These are phyloP conservation scores for Phytopythium montanum DNA, from an alignment of 352 stramenopile genomes.

Conservation along the genomic window DNA sequence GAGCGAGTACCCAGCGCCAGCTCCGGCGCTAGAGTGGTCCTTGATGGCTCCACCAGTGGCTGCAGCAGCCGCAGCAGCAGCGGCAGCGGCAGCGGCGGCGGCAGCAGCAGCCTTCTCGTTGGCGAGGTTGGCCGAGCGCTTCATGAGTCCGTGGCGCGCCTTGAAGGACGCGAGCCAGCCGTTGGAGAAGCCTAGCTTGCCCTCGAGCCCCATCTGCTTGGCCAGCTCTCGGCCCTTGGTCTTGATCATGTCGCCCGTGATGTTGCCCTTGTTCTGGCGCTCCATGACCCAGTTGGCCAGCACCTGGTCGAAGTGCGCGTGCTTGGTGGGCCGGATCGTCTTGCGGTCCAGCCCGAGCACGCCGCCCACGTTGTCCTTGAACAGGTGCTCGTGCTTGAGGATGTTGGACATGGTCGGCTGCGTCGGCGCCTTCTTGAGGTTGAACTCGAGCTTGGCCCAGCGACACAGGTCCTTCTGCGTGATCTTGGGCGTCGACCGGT, in stretches of 20 bases:
- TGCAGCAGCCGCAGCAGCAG: not conserved
- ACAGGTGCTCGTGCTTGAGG: constrained; percentile 85
- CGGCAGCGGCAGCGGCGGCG: not conserved
- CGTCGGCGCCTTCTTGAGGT: constrained; percentile 76
- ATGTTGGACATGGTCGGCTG: constrained; percentile 83
- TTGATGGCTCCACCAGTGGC: constrained; percentile 9
- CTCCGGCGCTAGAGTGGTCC: constrained; percentile 9
- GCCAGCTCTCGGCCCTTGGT: constrained; percentile 74
- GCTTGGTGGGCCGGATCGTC: constrained; percentile 75
- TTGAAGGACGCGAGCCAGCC: constrained; percentile 86
- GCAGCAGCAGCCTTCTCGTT: constrained; percentile 25
- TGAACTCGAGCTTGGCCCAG: constrained; percentile 89
- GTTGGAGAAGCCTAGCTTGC: constrained; percentile 84
- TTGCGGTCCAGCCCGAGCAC: constrained; percentile 76
- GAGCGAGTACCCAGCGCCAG: constrained; percentile 20
- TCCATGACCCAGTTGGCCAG: constrained; percentile 89
- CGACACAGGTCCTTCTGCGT: constrained; percentile 86
- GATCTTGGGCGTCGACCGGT: constrained; percentile 83
- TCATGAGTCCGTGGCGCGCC: constrained; percentile 77
- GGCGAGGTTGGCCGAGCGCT: constrained; percentile 40
- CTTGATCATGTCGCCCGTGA: constrained; percentile 89
- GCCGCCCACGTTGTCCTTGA: constrained; percentile 81
- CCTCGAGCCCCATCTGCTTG: constrained; percentile 81
- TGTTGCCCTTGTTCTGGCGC: constrained; percentile 84
- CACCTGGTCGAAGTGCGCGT: constrained; percentile 81